Evolutionary conservation across 129 eudicot genomes (phyloP).

Genomic region (Escallonia herrerae): DNA sequence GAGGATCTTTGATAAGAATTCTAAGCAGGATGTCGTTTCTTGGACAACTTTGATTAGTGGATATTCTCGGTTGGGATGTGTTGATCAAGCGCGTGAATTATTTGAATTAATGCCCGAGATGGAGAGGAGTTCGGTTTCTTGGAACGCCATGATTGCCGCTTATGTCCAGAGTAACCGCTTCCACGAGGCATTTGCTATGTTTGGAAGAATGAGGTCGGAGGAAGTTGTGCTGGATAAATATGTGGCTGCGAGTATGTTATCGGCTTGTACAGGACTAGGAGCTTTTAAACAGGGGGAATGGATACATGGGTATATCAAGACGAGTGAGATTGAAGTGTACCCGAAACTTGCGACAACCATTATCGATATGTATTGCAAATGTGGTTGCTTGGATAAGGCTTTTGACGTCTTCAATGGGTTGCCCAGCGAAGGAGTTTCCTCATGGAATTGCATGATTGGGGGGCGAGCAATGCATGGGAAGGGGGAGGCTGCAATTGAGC

Average conservation of each 20-base stretch:
- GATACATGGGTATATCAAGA: constrained; percentile 54
- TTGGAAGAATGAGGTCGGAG: constrained; percentile 32
- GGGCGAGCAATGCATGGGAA: constrained; percentile 74
- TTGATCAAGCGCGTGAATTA: constrained; percentile 39
- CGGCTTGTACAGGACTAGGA: constrained; percentile 84
- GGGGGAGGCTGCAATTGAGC: constrained; percentile 49
- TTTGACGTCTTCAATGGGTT: constrained; percentile 49
- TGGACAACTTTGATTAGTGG: constrained; percentile 62
- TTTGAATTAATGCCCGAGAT: constrained; percentile 34
- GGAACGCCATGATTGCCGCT: constrained; percentile 61
- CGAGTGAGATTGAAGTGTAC: constrained; percentile 44
- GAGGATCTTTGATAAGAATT: constrained; percentile 43
- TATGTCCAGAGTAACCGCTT: constrained; percentile 40
- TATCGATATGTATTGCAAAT: constrained; percentile 80
- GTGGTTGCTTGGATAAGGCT: constrained; percentile 76
- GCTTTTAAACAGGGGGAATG: constrained; percentile 72
- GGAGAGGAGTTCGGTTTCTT: constrained; percentile 35
- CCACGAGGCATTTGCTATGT: constrained; percentile 44
- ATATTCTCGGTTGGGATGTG: constrained; percentile 35
- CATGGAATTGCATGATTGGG: constrained; percentile 92
- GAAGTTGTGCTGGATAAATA: constrained; percentile 41
- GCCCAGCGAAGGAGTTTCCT: constrained; percentile 49
- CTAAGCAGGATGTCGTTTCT: constrained; percentile 32
- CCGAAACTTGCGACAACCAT: constrained; percentile 59
- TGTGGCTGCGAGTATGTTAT: constrained; percentile 73